phyloP scores from a whole-genome alignment of 768 basidiomycete genomes.

The Pisolithus tinctorius region DNA sequence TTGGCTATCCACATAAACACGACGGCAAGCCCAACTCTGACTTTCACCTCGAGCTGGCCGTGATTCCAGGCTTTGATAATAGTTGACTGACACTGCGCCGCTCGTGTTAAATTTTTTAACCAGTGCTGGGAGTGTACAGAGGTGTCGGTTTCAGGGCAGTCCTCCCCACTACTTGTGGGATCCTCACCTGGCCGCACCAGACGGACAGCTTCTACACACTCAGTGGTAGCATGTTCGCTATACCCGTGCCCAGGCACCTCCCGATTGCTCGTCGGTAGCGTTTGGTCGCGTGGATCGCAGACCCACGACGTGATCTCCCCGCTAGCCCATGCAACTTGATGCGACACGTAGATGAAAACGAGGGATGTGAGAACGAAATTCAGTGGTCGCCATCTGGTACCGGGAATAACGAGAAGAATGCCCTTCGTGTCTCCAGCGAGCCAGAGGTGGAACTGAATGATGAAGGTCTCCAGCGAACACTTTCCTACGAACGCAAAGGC shows the following conservation, averaged over 20 bases:
- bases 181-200: constrained; percentile 4
- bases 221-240: background rate
- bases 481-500: constrained; percentile 77
- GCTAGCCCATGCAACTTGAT: constrained; percentile 72
- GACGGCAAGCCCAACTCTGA: constrained; percentile 35
- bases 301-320: constrained; percentile 59
- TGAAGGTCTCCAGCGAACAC: constrained; percentile 88
- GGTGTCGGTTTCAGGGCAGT: constrained; percentile 31
- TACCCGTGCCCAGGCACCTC: background rate
- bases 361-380: constrained; percentile 73
- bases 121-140: constrained; percentile 33
- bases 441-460: constrained; percentile 87
- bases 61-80: constrained; percentile 22
- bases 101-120: constrained; percentile 45
- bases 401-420: constrained; percentile 72
- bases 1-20: constrained; percentile 61
- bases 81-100: constrained; percentile 8
- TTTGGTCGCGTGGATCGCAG: constrained; percentile 32
- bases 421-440: constrained; percentile 80
- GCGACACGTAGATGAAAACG: constrained; percentile 75
- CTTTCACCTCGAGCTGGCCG: constrained; percentile 30
- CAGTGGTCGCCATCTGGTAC: constrained; percentile 61
- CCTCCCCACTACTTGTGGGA: constrained; percentile 12
- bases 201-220: constrained; percentile 8
- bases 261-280: constrained; percentile 12